phyloP scores from a whole-genome alignment of 2,329 filamentous ascomycete genomes.

The Epichloe festucae region DNA sequence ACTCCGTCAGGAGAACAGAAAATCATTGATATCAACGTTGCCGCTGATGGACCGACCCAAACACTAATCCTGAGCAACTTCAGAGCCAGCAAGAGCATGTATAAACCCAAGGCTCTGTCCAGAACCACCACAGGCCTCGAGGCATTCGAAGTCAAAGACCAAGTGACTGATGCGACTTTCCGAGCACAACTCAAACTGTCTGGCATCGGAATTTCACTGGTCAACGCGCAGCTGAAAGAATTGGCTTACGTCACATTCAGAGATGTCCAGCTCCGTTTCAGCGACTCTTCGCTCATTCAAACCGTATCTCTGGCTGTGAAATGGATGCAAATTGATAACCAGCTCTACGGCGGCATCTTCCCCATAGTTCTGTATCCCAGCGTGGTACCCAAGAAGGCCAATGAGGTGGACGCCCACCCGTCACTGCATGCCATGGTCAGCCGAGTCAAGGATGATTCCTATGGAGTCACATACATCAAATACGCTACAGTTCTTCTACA shows the following conservation, averaged over 20 bases:
- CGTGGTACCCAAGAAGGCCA: constrained; percentile 91
- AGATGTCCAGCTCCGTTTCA: constrained; percentile 82
- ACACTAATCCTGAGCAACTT: constrained; percentile 91
- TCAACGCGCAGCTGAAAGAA: constrained; percentile 86
- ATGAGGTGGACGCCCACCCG: constrained; percentile 91
- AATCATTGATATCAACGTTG: constrained; percentile 93
- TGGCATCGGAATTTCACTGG: constrained; percentile 81
- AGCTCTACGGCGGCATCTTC: constrained; percentile 96
- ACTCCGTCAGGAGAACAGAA: constrained; percentile 57
- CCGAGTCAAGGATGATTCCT: constrained; percentile 93
- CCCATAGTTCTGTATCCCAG: constrained; percentile 94
- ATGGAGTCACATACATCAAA: constrained; percentile 96
- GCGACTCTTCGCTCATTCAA: constrained; percentile 87
- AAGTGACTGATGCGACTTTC: constrained; percentile 80
- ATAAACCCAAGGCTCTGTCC: constrained; percentile 45
- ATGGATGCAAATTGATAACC: constrained; percentile 98
- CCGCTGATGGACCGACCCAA: constrained; percentile 89
- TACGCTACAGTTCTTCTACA: constrained; percentile 89
- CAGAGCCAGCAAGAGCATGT: constrained; percentile 83
- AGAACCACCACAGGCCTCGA: constrained; percentile 38
- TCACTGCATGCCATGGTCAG: constrained; percentile 88
- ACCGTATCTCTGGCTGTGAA: constrained; percentile 84
- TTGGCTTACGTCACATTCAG: constrained; percentile 87
- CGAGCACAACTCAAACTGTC: constrained; percentile 78
- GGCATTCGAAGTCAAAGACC: constrained; percentile 80